Evolutionary conservation across 805 yeast genomes (phyloP), one percentile per base, ranked within the genome.

Genomic region (Teunomyces stri): DNA sequence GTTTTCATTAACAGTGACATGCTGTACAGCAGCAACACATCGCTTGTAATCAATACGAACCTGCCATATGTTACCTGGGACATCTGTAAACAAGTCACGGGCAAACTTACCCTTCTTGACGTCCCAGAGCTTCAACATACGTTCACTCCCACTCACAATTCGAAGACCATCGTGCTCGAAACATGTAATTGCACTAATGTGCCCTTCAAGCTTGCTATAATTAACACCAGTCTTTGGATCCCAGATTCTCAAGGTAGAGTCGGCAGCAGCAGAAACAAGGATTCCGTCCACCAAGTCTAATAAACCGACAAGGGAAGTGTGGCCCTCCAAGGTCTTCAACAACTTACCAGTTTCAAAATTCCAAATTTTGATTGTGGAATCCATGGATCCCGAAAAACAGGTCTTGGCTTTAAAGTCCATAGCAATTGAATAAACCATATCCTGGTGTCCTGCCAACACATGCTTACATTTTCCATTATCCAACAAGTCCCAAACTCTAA

Each of bases 221-320:
- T 87, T 80, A 16, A 77, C 76, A 25, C 88, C 90, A 6, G 84
- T 79, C 22, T 80, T 80, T 1, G 97, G 94, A 60, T 94, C 87
- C 99, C 99, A 94, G 1, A 92, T 85, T 44, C 97, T 77, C 36
- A 94, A 74, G 0, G 97, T 85, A 3, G 94, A 81, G 65, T 94
- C 99, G 0, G 98, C 98, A 2, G 97, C 98, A 0, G 97, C 99
- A 39, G 96, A 86, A 1, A 92, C 96, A 10, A 94, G 72, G 42
- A 81, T 83, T 30, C 85, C 82, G 21, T 85, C 83, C 5, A 89
- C 82, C 6, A 91, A 76, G 39, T 88, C 89, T 22, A 92, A 73
- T 39, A 94, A 71, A 0, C 98, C 99, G 12, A 94, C 99, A 16
- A 94, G 70, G 10, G 92, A 87, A 1, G 88, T 83, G 64, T 94